Evolutionary conservation across 495 filamentous ascomycete species (phyloP).

Genomic region (Penicillium arizonense): DNA sequence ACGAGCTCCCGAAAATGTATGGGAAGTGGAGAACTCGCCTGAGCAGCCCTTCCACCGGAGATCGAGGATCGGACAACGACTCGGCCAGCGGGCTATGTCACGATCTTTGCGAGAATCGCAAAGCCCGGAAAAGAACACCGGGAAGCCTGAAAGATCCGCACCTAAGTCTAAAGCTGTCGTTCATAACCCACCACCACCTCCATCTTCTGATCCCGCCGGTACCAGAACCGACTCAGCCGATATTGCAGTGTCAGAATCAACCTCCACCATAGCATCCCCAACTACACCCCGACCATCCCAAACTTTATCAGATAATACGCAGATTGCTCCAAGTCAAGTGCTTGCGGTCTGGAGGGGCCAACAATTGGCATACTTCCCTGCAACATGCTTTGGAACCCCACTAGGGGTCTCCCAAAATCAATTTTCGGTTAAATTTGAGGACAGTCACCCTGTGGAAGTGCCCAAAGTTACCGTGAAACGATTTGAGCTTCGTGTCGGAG

Average conservation of each 20-base stretch:
- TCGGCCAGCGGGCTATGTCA: slow-evolving; percentile 10
- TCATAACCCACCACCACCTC: slow-evolving; percentile 6
- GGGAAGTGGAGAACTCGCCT: slow-evolving; percentile 39
- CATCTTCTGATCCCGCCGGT: slow-evolving; percentile 17
- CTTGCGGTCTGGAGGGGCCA: slow-evolving; percentile 51
- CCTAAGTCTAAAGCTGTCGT: slow-evolving; percentile 8
- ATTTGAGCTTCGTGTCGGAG: slow-evolving; percentile 47
- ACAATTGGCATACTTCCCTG: slow-evolving; percentile 50
- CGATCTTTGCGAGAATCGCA: slow-evolving; percentile 8
- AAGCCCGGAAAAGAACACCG: slow-evolving; percentile 3
- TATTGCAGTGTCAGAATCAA: slow-evolving; percentile 7
- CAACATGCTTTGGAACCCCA: slow-evolving; percentile 46
- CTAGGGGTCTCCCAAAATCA: slow-evolving; percentile 36
- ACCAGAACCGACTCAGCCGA: slow-evolving; percentile 12
- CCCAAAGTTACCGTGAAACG: slow-evolving; percentile 42
- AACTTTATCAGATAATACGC: slow-evolving; percentile 3
- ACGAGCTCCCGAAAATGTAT: slow-evolving; percentile 29
- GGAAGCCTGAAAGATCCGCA: slow-evolving; percentile 2
- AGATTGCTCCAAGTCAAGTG: slow-evolving; percentile 46
- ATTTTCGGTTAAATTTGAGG: slow-evolving; percentile 49
- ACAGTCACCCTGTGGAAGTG: slow-evolving; percentile 42
- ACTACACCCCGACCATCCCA: slow-evolving; percentile 9
- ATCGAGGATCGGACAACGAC: slow-evolving; percentile 17
- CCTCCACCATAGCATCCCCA: slow-evolving; percentile 8
- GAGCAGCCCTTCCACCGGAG: slow-evolving; percentile 26